A percentile compares a stretch with the other conserved stretches of the same genome.
Evolutionary conservation across 805 yeast genomes (phyloP).

Genomic region (Candida fluviatilis): DNA sequence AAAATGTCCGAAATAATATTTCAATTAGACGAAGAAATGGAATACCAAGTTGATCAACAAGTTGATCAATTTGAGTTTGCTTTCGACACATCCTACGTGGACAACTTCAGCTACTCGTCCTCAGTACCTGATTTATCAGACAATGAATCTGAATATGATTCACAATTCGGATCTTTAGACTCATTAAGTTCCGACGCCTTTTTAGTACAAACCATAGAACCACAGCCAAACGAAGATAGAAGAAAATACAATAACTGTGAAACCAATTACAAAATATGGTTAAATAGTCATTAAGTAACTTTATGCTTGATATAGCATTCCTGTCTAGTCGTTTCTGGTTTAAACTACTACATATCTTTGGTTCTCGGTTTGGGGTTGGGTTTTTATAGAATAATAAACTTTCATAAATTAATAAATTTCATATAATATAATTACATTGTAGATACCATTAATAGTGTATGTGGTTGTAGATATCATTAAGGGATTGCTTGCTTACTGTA

Average conservation of each 20-base stretch:
- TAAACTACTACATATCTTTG: too few relatives aligned
- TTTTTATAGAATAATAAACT: too few relatives aligned
- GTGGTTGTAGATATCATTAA: neutral
- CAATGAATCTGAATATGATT: neutral
- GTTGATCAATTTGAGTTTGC: neutral
- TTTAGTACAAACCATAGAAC: neutral
- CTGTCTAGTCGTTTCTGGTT: too few relatives aligned
- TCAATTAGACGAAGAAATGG: conserved; percentile 2
- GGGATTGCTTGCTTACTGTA: too few relatives aligned
- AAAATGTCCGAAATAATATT: neutral
- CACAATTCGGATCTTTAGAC: neutral
- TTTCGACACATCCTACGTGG: neutral
- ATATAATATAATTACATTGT: too few relatives aligned
- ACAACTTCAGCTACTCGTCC: neutral
- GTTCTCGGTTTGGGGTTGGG: too few relatives aligned
- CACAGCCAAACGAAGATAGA: neutral
- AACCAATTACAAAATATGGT: neutral
- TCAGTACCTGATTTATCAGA: neutral
- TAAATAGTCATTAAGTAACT: neutral
- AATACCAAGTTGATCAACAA: neutral
- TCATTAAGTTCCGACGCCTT: neutral
- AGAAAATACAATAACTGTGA: neutral
- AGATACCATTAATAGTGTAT: too few relatives aligned
- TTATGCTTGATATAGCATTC: too few relatives aligned
- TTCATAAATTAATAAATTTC: too few relatives aligned